These are phyloP conservation scores for Sporobolus alterniflorus DNA, from an alignment of 202 grass and related monocot species.

Conservation along the genomic window DNA sequence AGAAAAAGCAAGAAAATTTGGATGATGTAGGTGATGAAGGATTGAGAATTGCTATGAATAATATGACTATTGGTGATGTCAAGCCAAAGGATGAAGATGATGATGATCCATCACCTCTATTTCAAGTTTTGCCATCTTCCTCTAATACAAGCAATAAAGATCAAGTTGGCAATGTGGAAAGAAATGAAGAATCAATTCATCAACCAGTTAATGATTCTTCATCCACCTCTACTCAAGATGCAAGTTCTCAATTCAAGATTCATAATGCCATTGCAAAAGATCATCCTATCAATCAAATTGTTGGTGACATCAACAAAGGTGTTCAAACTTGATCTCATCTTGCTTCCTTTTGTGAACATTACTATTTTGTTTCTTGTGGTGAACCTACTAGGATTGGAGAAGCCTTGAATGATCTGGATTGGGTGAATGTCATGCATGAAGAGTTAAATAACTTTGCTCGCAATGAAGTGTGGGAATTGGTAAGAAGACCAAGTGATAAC, in stretches of 20 bases:
- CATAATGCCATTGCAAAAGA: not conserved
- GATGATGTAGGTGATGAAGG: not conserved
- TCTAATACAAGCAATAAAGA: not conserved
- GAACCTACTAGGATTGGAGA: not conserved
- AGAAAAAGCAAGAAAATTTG: not conserved
- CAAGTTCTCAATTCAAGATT: not conserved
- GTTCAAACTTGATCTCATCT: not conserved
- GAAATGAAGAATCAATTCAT: not conserved
- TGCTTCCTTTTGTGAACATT: not conserved
- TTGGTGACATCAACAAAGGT: not conserved
- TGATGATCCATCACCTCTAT: not conserved
- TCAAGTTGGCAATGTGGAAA: not conserved
- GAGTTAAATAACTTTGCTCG: no score
- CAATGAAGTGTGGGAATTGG: not conserved
- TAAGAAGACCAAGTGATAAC: not conserved
- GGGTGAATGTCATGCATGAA: no score
- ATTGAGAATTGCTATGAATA: not conserved
- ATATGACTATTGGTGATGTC: not conserved
- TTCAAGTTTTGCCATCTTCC: no score
- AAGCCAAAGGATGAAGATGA: not conserved
- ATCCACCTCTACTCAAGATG: not conserved
- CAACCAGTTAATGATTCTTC: not conserved
- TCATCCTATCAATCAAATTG: not conserved
- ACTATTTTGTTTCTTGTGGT: not conserved
- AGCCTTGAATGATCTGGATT: not conserved